phyloP scores from a whole-genome alignment of 805 yeast genomes.

The Blastobotrys muscicola region DNA sequence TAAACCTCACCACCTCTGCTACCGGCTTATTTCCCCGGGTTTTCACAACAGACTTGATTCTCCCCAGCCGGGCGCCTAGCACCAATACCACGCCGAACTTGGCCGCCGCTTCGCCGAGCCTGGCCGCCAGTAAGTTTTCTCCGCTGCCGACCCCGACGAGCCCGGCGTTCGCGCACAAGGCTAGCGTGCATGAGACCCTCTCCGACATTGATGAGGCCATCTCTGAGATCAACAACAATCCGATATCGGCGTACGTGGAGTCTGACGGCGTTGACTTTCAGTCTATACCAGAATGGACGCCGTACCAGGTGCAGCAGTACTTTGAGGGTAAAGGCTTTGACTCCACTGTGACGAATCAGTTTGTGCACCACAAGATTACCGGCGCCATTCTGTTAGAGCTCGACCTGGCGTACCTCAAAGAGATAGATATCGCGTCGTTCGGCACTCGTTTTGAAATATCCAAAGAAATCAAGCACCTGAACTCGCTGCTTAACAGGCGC shows the following conservation, averaged over 20 bases:
- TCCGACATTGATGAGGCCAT: slow-evolving; percentile 35
- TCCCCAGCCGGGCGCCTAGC: slow-evolving; percentile 2
- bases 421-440: slow-evolving; percentile 81
- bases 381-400: slow-evolving; percentile 80
- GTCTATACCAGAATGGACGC: slow-evolving; percentile 53
- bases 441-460: slow-evolving; percentile 91
- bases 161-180: not conserved
- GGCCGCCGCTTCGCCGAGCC: slow-evolving; percentile 2
- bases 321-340: slow-evolving; percentile 70
- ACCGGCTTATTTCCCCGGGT: slow-evolving; percentile 89
- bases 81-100: slow-evolving; percentile 17
- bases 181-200: slow-evolving; percentile 19
- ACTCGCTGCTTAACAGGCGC: slow-evolving; percentile 14
- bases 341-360: slow-evolving; percentile 61
- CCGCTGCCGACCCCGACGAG: not conserved
- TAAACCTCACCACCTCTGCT: slow-evolving; percentile 56
- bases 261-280: slow-evolving; percentile 5
- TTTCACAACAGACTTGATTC: slow-evolving; percentile 50
- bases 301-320: slow-evolving; percentile 74
- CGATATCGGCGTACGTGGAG: not conserved
- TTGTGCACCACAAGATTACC: slow-evolving; percentile 78
- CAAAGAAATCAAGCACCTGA: slow-evolving; percentile 69
- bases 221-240: slow-evolving; percentile 16
- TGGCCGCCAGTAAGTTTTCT: slow-evolving; percentile 1
- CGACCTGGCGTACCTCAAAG: slow-evolving; percentile 80